A percentile compares a stretch with the other conserved stretches of the same genome.
These are phyloP conservation scores for Rehmannia glutinosa DNA, from an alignment of 257 asterid species.

Conservation along the genomic window DNA sequence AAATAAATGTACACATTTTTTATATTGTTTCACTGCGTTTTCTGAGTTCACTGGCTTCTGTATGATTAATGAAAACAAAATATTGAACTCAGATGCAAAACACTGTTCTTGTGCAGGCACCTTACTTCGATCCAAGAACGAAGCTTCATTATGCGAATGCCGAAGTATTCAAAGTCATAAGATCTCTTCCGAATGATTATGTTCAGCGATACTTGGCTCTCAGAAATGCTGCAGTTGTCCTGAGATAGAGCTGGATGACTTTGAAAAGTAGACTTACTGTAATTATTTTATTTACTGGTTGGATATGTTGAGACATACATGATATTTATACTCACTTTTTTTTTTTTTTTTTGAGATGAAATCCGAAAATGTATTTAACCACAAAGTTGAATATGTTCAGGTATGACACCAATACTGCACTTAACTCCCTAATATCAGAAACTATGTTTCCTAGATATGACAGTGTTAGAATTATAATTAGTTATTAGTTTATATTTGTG, in stretches of 20 bases:
- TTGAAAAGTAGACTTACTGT: neutral
- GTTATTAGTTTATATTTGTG: too few relatives aligned
- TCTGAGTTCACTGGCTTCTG: too few relatives aligned
- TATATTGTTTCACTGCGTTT: too few relatives aligned
- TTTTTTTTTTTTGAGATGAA: too few relatives aligned
- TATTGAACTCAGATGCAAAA: neutral
- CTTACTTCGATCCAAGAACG: conserved; percentile 92
- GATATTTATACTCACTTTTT: neutral
- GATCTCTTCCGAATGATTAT: conserved; percentile 88
- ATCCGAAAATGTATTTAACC: too few relatives aligned
- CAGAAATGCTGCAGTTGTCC: conserved; percentile 89
- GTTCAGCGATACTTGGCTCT: conserved; percentile 89
- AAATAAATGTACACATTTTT: too few relatives aligned
- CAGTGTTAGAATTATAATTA: too few relatives aligned
- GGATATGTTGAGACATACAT: neutral
- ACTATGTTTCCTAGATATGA: too few relatives aligned
- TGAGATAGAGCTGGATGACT: conserved; percentile 40
- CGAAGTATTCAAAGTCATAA: conserved; percentile 76
- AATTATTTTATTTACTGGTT: neutral
- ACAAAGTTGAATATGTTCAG: too few relatives aligned
- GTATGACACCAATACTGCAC: too few relatives aligned
- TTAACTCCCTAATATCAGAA: too few relatives aligned
- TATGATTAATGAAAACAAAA: neutral
- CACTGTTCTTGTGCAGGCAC: conserved; percentile 53
- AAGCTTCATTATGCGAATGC: conserved; percentile 85